phyloP scores from a whole-genome alignment of 441 rosid genomes.

The Geranium incanum region DNA sequence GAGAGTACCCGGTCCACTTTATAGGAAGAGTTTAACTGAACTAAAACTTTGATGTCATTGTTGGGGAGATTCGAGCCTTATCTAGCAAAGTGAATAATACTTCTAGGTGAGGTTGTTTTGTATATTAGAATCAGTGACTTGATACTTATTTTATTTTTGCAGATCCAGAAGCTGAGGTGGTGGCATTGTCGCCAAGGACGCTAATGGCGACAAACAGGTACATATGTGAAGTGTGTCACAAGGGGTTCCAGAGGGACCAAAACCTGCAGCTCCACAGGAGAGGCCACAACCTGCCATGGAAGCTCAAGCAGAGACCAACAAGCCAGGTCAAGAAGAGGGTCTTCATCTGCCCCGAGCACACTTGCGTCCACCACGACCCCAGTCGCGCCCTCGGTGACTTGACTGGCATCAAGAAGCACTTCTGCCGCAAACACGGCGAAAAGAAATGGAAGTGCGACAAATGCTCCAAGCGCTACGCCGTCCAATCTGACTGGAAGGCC shows the following conservation, averaged over 20 bases:
- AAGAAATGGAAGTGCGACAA: conserved; percentile 67
- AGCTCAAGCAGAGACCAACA: conserved; percentile 50
- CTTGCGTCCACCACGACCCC: conserved; percentile 54
- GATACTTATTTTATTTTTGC: conserved; percentile 8
- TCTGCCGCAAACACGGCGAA: conserved; percentile 57
- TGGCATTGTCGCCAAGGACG: conserved; percentile 50
- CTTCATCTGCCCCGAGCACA: conserved; percentile 51
- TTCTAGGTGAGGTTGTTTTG: neutral
- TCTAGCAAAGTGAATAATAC: too few species aligned
- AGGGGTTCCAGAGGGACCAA: conserved; percentile 59
- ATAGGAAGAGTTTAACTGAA: too few species aligned
- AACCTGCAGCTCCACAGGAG: conserved; percentile 63
- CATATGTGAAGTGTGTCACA: conserved; percentile 53
- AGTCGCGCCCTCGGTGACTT: conserved; percentile 55
- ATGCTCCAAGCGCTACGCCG: conserved; percentile 53
- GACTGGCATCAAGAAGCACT: conserved; percentile 57
- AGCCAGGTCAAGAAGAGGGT: conserved; percentile 46
- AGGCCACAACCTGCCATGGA: conserved; percentile 70
- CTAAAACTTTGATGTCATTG: too few species aligned
- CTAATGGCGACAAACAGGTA: conserved; percentile 59
- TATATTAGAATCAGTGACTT: neutral
- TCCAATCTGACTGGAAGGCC: conserved; percentile 66
- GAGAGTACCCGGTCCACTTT: too few species aligned
- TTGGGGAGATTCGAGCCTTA: too few species aligned
- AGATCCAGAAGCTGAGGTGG: conserved; percentile 63